A percentile compares a stretch with the other conserved stretches of the same genome.
Evolutionary conservation across 106 monocot genomes (phyloP).

Genomic region (Acanthochlamys bracteata): DNA sequence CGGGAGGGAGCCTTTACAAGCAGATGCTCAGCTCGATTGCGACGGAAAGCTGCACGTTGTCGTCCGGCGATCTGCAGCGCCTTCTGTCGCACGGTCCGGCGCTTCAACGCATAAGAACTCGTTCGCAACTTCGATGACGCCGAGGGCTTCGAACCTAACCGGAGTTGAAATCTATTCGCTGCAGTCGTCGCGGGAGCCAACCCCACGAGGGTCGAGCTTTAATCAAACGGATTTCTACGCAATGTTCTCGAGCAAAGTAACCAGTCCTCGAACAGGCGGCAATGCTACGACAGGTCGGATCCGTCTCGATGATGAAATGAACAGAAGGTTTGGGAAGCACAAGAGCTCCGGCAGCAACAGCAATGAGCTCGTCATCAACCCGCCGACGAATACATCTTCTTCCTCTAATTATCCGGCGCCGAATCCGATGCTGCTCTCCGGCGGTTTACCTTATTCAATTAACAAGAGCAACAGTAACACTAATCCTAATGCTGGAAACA

Average conservation of each 20-base stretch:
- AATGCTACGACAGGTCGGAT: not conserved
- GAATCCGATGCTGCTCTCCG: constrained; percentile 17
- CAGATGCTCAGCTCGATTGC: constrained; percentile 42
- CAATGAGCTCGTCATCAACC: constrained; percentile 3
- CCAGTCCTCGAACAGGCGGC: constrained; percentile 22
- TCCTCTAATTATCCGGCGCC: constrained; percentile 31
- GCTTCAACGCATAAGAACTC: constrained; percentile 14
- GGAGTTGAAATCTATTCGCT: constrained; percentile 56
- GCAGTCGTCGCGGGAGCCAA: constrained; percentile 58
- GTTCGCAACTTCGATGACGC: constrained; percentile 26
- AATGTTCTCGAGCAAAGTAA: constrained; percentile 41
- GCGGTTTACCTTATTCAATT: not conserved
- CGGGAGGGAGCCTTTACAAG: constrained; percentile 36
- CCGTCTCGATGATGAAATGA: constrained; percentile 19
- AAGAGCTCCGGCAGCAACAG: constrained; percentile 18
- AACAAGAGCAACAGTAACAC: not conserved
- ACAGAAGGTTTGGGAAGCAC: constrained; percentile 5
- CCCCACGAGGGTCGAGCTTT: constrained; percentile 64
- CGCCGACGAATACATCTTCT: not conserved
- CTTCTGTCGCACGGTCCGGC: constrained; percentile 13
- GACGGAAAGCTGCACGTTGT: constrained; percentile 46
- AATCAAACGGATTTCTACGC: constrained; percentile 67
- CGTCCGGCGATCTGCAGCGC: constrained; percentile 20
- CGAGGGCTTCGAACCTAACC: constrained; percentile 37
- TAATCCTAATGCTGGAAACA: constrained; percentile 1